Evolutionary conservation across 805 yeast genomes (phyloP).

Genomic region (Clavispora asparagi): DNA sequence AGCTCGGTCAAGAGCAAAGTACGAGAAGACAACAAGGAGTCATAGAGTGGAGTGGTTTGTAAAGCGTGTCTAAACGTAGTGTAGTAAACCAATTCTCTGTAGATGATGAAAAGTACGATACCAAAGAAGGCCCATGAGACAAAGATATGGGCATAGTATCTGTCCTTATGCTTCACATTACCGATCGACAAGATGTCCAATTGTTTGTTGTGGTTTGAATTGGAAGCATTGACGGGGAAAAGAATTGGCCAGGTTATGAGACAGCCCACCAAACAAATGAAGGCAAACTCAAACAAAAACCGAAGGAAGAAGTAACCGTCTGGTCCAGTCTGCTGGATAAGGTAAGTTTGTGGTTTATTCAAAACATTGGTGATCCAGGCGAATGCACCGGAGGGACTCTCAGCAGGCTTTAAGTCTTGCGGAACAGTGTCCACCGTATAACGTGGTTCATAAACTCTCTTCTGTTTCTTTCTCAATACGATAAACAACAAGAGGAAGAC

Average conservation of each 20-base stretch:
- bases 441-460: conserved; percentile 52
- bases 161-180: conserved; percentile 57
- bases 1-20: conserved; percentile 71
- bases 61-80: conserved; percentile 66
- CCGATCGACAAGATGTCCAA: conserved; percentile 62
- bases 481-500: conserved; percentile 39
- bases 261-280: conserved; percentile 49
- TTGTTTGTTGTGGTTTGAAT: conserved; percentile 51
- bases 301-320: conserved; percentile 77
- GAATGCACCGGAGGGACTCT: conserved; percentile 40
- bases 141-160: conserved; percentile 71
- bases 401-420: conserved; percentile 38
- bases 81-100: conserved; percentile 70
- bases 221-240: conserved; percentile 70
- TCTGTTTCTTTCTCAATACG: conserved; percentile 36
- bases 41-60: conserved; percentile 69
- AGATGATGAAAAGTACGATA: conserved; percentile 56
- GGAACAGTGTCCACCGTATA: conserved; percentile 42
- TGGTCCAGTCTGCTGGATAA: conserved; percentile 64
- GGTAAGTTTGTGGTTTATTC: conserved; percentile 52
- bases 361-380: conserved; percentile 53
- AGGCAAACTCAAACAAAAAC: conserved; percentile 51
- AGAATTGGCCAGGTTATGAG: conserved; percentile 61
- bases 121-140: conserved; percentile 73
- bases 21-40: conserved; percentile 62